Evolutionary conservation across 2,329 filamentous ascomycete species (phyloP).

Genomic region (Sporothrix inflata): DNA sequence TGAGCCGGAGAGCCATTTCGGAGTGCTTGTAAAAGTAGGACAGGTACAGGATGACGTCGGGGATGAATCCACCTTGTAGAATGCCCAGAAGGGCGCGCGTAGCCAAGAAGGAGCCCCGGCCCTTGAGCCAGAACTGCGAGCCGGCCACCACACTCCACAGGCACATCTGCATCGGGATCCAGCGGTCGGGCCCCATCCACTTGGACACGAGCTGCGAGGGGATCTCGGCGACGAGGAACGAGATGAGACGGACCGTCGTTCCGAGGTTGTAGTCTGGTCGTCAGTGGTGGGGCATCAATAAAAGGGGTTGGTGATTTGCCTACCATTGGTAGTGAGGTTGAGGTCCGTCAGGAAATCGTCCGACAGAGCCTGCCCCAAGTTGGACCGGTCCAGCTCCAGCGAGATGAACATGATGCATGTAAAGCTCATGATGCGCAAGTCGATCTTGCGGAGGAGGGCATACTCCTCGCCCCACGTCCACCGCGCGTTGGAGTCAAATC

Average conservation of each 20-base stretch:
- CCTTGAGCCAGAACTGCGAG: slow-evolving; percentile 12
- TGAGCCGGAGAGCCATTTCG: slow-evolving; percentile 46
- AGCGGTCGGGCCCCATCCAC: slow-evolving; percentile 60
- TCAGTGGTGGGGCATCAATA: no score
- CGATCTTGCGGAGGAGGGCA: slow-evolving; percentile 51
- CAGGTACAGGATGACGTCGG: slow-evolving; percentile 38
- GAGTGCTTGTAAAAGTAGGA: slow-evolving; percentile 50
- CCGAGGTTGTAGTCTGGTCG: slow-evolving; percentile 55
- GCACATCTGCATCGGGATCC: slow-evolving; percentile 63
- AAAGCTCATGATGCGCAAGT: slow-evolving; percentile 49
- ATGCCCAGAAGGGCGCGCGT: slow-evolving; percentile 1
- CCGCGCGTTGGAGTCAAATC: slow-evolving; percentile 51
- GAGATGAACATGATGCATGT: slow-evolving; percentile 54
- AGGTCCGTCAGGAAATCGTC: slow-evolving; percentile 53
- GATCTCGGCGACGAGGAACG: slow-evolving; percentile 59
- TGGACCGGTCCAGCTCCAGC: slow-evolving; percentile 55
- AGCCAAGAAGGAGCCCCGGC: background rate
- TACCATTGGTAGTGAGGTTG: slow-evolving; percentile 49
- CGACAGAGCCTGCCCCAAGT: slow-evolving; percentile 51
- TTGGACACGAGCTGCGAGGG: slow-evolving; percentile 65
- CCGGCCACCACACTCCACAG: slow-evolving; percentile 58
- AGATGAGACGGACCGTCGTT: slow-evolving; percentile 54
- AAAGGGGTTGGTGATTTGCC: no score
- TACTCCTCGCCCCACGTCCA: slow-evolving; percentile 50
- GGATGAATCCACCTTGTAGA: slow-evolving; percentile 52